Percentiles rank a stretch among this genome's conserved stretches.
These are phyloP conservation scores for Volvox carteri DNA, from an alignment of 163 green algal species.

Conservation along the genomic window DNA sequence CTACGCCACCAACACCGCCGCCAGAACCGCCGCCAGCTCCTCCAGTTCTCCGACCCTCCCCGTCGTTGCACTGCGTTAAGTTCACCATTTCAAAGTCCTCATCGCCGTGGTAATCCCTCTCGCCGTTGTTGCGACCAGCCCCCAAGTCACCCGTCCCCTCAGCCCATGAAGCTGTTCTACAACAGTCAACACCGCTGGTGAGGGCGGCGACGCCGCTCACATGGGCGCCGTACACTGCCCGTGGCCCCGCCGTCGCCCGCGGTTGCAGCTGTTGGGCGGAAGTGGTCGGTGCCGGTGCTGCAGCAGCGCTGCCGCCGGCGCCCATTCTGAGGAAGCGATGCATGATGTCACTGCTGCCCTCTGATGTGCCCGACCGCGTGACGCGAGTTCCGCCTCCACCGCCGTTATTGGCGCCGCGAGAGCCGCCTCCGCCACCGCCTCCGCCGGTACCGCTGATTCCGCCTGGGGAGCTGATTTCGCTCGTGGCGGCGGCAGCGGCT, in stretches of 20 bases:
- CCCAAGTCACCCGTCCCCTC: too few species aligned
- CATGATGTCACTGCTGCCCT: conserved; percentile 29
- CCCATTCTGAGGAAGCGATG: conserved; percentile 26
- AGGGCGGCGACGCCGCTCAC: not conserved
- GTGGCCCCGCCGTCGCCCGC: not conserved
- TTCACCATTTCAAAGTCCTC: not conserved
- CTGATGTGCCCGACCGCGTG: not conserved
- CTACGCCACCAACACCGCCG: not conserved
- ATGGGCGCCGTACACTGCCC: not conserved
- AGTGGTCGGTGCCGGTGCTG: not conserved
- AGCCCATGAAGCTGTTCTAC: not conserved
- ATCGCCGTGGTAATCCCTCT: not conserved
- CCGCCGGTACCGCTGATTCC: not conserved
- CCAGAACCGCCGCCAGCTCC: not conserved
- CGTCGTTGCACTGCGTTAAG: conserved; percentile 6
- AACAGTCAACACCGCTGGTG: not conserved
- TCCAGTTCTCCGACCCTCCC: not conserved
- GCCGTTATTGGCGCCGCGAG: too few species aligned
- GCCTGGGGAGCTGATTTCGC: not conserved
- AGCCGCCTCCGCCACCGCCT: not conserved
- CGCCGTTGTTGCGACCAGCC: not conserved
- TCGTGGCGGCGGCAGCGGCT: not conserved
- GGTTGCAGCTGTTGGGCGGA: not conserved
- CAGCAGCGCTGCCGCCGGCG: not conserved
- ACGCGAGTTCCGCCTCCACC: not conserved